Conservation (phyloP, 129 eudicot genomes). For the Dittrichia graveolens region DNA sequence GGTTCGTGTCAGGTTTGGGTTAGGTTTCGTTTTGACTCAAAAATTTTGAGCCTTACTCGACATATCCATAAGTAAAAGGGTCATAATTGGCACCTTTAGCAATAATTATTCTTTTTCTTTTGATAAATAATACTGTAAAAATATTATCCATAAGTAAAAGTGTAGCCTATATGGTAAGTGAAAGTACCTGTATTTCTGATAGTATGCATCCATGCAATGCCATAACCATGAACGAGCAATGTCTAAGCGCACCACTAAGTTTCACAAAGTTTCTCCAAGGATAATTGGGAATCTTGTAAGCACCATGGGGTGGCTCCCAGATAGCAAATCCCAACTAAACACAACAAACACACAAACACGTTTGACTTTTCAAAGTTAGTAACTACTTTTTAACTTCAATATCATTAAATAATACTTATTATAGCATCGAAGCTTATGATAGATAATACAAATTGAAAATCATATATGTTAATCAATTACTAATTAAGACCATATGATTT, state of each 20-base stretch:
- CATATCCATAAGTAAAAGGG: neutral
- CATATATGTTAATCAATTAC: neutral
- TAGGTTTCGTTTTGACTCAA: no score
- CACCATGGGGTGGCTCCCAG: constrained; percentile 98
- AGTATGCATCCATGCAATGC: constrained; percentile 87
- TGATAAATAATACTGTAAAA: no score
- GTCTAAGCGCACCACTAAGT: constrained; percentile 73
- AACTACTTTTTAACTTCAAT: constrained; percentile 4
- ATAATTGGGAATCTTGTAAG: constrained; percentile 61
- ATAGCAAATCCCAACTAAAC: constrained; percentile 78
- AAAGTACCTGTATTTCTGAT: constrained; percentile 84
- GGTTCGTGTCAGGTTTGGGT: no score
- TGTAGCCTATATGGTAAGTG: neutral
- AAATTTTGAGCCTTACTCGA: no score
- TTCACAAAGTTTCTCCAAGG: constrained; percentile 84
- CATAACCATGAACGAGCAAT: constrained; percentile 93
- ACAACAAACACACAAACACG: constrained; percentile 10
- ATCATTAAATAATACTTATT: neutral
- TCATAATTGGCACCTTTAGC: neutral
- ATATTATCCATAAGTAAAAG: neutral
- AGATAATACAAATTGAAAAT: neutral
- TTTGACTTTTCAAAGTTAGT: constrained; percentile 11
- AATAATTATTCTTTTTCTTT: no score
- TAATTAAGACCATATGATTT: neutral
- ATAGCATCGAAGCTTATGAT: neutral